These are phyloP conservation scores for Fagus sylvatica DNA, from an alignment of 306 rosid genomes.

Conservation along the genomic window DNA sequence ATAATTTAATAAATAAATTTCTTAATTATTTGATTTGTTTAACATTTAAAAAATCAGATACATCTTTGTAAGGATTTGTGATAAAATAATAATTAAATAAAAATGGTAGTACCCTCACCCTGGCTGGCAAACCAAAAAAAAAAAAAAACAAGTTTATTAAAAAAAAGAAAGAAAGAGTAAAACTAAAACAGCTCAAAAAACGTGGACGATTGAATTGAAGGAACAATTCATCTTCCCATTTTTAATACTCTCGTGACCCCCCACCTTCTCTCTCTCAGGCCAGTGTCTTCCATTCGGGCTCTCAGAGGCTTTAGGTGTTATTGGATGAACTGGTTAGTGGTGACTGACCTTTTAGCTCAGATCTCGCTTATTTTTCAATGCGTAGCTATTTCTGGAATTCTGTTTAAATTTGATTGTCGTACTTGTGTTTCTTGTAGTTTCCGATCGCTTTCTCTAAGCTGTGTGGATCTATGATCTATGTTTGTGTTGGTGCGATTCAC, in stretches of 20 bases:
- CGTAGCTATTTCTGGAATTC: background rate
- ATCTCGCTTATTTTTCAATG: conserved; percentile 19
- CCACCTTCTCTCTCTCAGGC: conserved; percentile 23
- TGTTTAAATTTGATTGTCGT: conserved; percentile 14
- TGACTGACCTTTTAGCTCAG: conserved; percentile 25
- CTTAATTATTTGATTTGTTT: too few relatives aligned
- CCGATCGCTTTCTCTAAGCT: background rate
- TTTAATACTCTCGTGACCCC: conserved; percentile 52
- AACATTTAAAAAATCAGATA: too few relatives aligned
- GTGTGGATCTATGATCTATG: background rate
- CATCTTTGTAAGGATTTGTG: too few relatives aligned
- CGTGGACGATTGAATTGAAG: background rate
- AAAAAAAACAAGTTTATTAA: background rate
- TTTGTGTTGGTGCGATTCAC: background rate
- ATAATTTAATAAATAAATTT: too few relatives aligned
- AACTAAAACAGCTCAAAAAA: background rate
- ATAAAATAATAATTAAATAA: too few relatives aligned
- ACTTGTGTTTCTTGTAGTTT: background rate
- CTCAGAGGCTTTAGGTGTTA: background rate
- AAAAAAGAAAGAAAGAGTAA: too few relatives aligned
- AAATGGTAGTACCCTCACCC: too few relatives aligned
- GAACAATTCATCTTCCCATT: conserved; percentile 7
- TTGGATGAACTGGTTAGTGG: conserved; percentile 24
- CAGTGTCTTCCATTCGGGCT: background rate
- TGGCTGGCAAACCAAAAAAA: too few relatives aligned